A percentile compares a stretch with the other conserved stretches of the same genome.
Conservation (phyloP, 352 stramenopile species). For the Halophytophthora batemanensis region DNA sequence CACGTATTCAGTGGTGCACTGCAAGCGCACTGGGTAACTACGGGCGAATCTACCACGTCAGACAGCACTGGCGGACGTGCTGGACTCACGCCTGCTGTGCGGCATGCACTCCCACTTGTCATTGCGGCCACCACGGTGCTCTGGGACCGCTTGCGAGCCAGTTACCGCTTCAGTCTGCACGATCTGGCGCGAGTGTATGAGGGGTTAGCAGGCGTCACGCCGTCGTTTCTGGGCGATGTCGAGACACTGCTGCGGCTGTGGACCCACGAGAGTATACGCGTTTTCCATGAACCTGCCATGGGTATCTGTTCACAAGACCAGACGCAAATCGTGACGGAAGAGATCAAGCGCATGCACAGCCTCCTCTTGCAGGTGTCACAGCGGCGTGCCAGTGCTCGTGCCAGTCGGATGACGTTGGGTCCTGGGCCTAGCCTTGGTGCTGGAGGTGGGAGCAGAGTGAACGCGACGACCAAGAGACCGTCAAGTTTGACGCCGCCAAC, state of each 20-base stretch:
- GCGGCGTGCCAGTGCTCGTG: conserved; percentile 22
- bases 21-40: conserved; percentile 9
- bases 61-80: not conserved
- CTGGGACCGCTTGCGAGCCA: conserved; percentile 41
- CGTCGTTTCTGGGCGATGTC: conserved; percentile 30
- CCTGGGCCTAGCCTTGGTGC: not conserved
- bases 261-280: conserved; percentile 43
- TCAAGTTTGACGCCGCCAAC: conserved; percentile 4
- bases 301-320: conserved; percentile 6
- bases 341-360: conserved; percentile 18
- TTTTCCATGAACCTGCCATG: conserved; percentile 29
- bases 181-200: conserved; percentile 46
- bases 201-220: conserved; percentile 36
- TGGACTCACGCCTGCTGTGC: conserved; percentile 14
- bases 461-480: conserved; percentile 2
- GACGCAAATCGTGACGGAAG: conserved; percentile 4
- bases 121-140: conserved; percentile 43
- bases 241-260: conserved; percentile 48
- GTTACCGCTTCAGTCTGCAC: conserved; percentile 40
- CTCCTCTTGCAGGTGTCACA: conserved; percentile 15
- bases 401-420: conserved; percentile 17
- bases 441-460: conserved; percentile 7
- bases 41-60: not conserved
- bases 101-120: conserved; percentile 22
- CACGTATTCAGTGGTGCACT: conserved; percentile 29